Evolutionary conservation across 1,284 basidiomycete genomes (phyloP).

Genomic region (Tranzscheliella williamsii): DNA sequence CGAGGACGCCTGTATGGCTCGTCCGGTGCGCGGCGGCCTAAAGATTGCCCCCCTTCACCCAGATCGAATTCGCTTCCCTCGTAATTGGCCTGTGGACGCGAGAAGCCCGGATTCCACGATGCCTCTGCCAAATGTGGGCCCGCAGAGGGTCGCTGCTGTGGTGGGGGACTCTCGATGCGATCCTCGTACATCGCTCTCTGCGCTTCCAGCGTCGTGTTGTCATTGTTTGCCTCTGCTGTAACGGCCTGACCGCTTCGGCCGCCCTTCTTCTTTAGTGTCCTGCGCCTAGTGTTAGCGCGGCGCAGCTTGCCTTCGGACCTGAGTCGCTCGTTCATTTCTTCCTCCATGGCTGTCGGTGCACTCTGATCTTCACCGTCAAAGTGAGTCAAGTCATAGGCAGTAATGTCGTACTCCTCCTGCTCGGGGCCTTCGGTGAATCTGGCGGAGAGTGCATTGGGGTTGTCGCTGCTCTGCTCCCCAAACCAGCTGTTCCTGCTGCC

Average conservation of each 20-base stretch:
- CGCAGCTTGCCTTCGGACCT: slow-evolving; percentile 73
- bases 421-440: slow-evolving; percentile 62
- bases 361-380: slow-evolving; percentile 76
- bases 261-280: slow-evolving; percentile 35
- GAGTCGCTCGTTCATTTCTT: slow-evolving; percentile 68
- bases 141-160: no score
- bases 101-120: no score
- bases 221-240: slow-evolving; percentile 10
- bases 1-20: no score
- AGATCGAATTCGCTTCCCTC: slow-evolving; percentile 8
- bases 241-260: slow-evolving; percentile 14
- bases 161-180: no score
- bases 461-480: background rate
- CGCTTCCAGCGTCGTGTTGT: slow-evolving; percentile 26
- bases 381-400: slow-evolving; percentile 74
- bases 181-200: slow-evolving; percentile 43
- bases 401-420: slow-evolving; percentile 64
- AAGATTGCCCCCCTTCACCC: no score
- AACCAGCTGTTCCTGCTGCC: background rate
- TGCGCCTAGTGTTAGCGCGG: slow-evolving; percentile 64
- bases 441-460: slow-evolving; percentile 12
- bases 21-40: no score
- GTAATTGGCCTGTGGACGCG: background rate
- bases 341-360: slow-evolving; percentile 69
- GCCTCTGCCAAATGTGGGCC: no score